Percentiles rank a stretch among this genome's conserved stretches.
These are phyloP conservation scores for Moricandia arvensis DNA, from an alignment of 345 rosid genomes.

Conservation along the genomic window DNA sequence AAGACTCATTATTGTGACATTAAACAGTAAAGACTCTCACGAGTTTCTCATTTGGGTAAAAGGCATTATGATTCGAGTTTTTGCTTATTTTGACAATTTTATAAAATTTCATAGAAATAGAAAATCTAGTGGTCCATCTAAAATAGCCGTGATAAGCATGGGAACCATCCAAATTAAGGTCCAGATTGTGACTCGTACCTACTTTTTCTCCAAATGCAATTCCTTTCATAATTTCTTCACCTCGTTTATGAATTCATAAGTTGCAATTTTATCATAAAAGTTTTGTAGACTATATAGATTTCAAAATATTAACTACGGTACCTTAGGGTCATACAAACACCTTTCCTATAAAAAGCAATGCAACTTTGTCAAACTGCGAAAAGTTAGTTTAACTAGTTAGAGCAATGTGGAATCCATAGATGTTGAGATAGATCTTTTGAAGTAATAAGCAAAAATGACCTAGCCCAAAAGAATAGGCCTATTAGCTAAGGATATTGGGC, in stretches of 20 bases:
- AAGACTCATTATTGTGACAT: constrained; percentile 18
- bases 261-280: constrained; percentile 26
- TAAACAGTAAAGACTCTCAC: constrained; percentile 30
- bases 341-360: constrained; percentile 10
- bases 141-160: constrained; percentile 36
- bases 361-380: not conserved
- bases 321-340: not conserved
- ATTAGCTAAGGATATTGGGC: not conserved
- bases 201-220: constrained; percentile 28
- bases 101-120: constrained; percentile 33
- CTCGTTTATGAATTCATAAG: constrained; percentile 12
- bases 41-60: constrained; percentile 31
- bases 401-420: not conserved
- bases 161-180: constrained; percentile 38
- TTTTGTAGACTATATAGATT: constrained; percentile 21
- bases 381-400: not conserved
- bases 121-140: constrained; percentile 33
- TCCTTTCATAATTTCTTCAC: constrained; percentile 27
- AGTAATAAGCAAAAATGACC: too few species aligned
- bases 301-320: constrained; percentile 35
- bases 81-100: constrained; percentile 35
- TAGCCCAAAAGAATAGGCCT: not conserved
- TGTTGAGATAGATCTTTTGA: not conserved
- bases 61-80: constrained; percentile 25
- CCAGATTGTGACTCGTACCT: constrained; percentile 35